phyloP scores from a whole-genome alignment of 2,329 filamentous ascomycete species.

The Fusarium goolgardi region DNA sequence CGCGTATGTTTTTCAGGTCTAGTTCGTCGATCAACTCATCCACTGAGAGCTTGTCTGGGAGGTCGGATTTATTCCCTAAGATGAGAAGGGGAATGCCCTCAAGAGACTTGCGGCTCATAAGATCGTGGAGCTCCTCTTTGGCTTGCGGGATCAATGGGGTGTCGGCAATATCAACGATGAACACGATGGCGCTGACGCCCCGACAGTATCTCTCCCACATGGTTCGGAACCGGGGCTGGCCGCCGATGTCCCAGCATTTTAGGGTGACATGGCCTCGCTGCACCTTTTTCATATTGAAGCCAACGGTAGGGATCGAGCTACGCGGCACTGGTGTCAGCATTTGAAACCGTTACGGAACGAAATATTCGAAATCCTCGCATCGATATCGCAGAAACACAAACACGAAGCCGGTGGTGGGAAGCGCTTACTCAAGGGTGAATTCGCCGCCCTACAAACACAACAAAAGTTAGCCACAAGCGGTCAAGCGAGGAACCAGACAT shows the following conservation, averaged over 20 bases:
- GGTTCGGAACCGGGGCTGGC: constrained; percentile 93
- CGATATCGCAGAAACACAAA: constrained; percentile 20
- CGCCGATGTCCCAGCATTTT: constrained; percentile 99
- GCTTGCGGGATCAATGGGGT: constrained; percentile 82
- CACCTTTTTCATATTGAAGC: constrained; percentile 99
- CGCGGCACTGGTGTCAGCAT: constrained; percentile 56
- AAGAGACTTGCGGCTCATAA: constrained; percentile 86
- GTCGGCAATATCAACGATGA: constrained; percentile 97
- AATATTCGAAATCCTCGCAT: constrained; percentile 5
- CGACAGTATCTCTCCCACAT: constrained; percentile 99
- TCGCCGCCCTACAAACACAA: constrained; percentile 80
- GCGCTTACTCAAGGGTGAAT: constrained; percentile 95
- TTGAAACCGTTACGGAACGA: constrained; percentile 19
- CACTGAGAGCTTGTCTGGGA: constrained; percentile 89
- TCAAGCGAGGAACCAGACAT: constrained; percentile 11
- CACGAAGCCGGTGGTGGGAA: constrained; percentile 32
- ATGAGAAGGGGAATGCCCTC: constrained; percentile 93
- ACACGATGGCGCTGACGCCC: constrained; percentile 96
- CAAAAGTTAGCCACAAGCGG: constrained; percentile 39
- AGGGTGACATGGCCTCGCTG: constrained; percentile 98
- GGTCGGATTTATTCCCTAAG: constrained; percentile 96
- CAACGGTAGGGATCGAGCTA: constrained; percentile 97
- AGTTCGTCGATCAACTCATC: constrained; percentile 95
- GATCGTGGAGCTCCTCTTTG: constrained; percentile 89
- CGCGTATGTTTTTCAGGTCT: constrained; percentile 87